Percentiles rank a stretch among this genome's conserved stretches.
These are phyloP conservation scores for Raddia distichophylla DNA, from an alignment of 176 grass and related monocot genomes.

Conservation along the genomic window DNA sequence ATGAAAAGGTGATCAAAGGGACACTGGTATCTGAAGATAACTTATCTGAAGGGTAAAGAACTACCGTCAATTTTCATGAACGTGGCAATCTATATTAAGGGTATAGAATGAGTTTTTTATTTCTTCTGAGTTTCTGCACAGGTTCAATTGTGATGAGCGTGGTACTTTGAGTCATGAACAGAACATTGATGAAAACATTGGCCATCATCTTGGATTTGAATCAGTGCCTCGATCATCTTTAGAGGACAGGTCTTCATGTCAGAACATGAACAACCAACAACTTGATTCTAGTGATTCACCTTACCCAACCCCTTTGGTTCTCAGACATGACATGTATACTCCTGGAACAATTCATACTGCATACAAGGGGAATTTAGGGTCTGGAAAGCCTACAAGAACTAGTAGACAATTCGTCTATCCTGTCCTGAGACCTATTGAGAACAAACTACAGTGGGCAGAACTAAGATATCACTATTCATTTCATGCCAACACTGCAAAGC, in stretches of 20 bases:
- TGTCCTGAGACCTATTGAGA: slow-evolving; percentile 60
- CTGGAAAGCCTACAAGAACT: slow-evolving; percentile 49
- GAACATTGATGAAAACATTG: slow-evolving; percentile 12
- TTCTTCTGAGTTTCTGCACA: slow-evolving; percentile 9
- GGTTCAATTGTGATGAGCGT: slow-evolving; percentile 37
- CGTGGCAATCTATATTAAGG: not conserved
- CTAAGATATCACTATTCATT: slow-evolving; percentile 25
- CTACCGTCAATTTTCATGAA: slow-evolving; percentile 4
- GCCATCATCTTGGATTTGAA: not conserved
- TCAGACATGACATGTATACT: slow-evolving; percentile 70
- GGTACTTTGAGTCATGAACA: not conserved
- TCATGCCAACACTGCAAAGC: not conserved
- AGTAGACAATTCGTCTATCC: slow-evolving; percentile 68
- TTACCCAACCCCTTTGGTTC: slow-evolving; percentile 66
- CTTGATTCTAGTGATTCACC: slow-evolving; percentile 56
- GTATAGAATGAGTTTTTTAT: not conserved
- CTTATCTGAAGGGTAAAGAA: slow-evolving; percentile 41
- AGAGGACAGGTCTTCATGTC: slow-evolving; percentile 33
- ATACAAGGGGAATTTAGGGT: slow-evolving; percentile 35
- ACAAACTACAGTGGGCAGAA: slow-evolving; percentile 44
- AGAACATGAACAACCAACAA: slow-evolving; percentile 2
- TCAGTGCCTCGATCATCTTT: slow-evolving; percentile 23
- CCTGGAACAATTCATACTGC: slow-evolving; percentile 61
- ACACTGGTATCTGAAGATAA: slow-evolving; percentile 13
- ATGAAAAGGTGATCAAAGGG: not conserved